A percentile compares a stretch with the other conserved stretches of the same genome.
Evolutionary conservation across 1,284 basidiomycete genomes (phyloP).

Genomic region (Apiotrichum akiyoshidainum): DNA sequence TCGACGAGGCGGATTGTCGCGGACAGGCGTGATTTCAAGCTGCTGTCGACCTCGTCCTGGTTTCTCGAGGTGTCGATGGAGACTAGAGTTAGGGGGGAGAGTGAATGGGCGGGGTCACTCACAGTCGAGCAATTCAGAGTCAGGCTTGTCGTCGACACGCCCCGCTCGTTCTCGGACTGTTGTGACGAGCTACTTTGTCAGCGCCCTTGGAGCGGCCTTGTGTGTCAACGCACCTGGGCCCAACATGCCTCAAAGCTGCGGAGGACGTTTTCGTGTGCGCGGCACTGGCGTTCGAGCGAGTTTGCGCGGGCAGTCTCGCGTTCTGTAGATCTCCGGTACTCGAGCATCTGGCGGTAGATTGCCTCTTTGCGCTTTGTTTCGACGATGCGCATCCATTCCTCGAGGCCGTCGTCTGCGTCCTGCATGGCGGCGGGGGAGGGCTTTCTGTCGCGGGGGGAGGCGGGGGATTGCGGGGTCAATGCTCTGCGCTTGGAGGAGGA

Average conservation of each 20-base stretch:
- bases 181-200: constrained; percentile 42
- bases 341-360: constrained; percentile 84
- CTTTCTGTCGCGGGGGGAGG: background rate
- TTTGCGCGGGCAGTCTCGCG: constrained; percentile 65
- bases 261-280: constrained; percentile 70
- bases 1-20: constrained; percentile 36
- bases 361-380: constrained; percentile 79
- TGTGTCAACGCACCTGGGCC: constrained; percentile 65
- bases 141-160: constrained; percentile 8
- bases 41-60: constrained; percentile 31
- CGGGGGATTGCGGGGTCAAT: constrained; percentile 12
- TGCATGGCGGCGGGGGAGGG: background rate
- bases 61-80: constrained; percentile 27
- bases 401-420: constrained; percentile 33
- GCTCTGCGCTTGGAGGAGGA: constrained; percentile 38
- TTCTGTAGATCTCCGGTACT: constrained; percentile 78
- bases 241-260: constrained; percentile 84
- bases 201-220: background rate
- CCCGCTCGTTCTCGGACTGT: constrained; percentile 36
- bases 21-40: constrained; percentile 33
- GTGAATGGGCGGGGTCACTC: constrained; percentile 3
- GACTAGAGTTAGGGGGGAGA: constrained; percentile 20
- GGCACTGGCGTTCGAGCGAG: constrained; percentile 69
- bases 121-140: constrained; percentile 20
- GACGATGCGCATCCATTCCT: constrained; percentile 46